phyloP scores from a whole-genome alignment of 148 eudicot species.

The Rhododendron vialii region DNA sequence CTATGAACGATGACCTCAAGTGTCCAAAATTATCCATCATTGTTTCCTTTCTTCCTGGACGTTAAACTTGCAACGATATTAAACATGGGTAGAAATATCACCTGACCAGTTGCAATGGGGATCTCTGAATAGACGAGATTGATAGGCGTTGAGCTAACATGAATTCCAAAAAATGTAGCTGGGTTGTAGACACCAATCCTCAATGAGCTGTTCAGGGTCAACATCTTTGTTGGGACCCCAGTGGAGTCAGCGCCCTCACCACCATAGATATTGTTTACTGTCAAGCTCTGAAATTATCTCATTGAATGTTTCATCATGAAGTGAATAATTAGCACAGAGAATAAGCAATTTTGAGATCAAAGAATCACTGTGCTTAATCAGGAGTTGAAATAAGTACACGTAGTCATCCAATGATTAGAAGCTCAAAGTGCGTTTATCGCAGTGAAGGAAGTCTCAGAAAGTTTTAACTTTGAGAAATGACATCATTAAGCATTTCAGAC shows the following conservation, averaged over 20 bases:
- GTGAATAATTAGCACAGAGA: neutral
- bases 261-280: constrained; percentile 46
- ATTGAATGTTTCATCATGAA: neutral
- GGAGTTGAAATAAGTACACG: neutral
- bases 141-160: constrained; percentile 69
- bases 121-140: constrained; percentile 67
- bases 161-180: constrained; percentile 87
- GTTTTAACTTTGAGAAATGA: neutral
- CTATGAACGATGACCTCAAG: neutral
- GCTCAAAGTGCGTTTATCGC: neutral
- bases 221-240: constrained; percentile 74
- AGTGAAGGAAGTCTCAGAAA: neutral
- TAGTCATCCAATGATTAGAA: neutral
- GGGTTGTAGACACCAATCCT: constrained; percentile 72
- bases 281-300: constrained; percentile 60
- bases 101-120: constrained; percentile 86
- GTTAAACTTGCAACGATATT: neutral
- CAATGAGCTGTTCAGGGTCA: constrained; percentile 62
- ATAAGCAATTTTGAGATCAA: neutral
- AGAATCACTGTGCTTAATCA: neutral
- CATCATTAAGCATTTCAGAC: neutral
- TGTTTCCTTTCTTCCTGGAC: neutral
- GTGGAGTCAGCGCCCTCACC: constrained; percentile 74
- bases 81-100: constrained; percentile 12
- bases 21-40: neutral